Evolutionary conservation across 2,329 filamentous ascomycete genomes (phyloP).

Genomic region (Rutstroemia sydowiana): DNA sequence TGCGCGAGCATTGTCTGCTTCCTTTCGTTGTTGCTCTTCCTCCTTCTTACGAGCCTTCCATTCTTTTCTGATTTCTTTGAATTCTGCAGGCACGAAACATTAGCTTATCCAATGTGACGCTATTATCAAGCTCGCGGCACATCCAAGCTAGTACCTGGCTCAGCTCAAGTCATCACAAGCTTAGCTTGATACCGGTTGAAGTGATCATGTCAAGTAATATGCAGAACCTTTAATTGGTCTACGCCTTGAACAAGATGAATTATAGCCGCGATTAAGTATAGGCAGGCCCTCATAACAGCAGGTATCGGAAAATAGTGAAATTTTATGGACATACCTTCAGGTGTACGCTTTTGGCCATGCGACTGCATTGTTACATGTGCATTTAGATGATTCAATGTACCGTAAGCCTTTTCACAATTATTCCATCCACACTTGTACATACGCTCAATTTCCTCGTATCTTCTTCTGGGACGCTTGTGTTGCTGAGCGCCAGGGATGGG

Average conservation of each 20-base stretch:
- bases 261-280: too few species aligned
- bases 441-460: constrained; percentile 97
- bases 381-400: constrained; percentile 93
- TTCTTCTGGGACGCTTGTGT: constrained; percentile 85
- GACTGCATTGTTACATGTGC: constrained; percentile 99
- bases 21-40: constrained; percentile 83
- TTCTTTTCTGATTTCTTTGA: constrained; percentile 98
- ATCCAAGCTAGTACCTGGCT: constrained; percentile 37
- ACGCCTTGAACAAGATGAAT: too few species aligned
- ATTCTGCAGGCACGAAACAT: constrained; percentile 47
- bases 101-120: constrained; percentile 24
- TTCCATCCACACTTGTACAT: constrained; percentile 99
- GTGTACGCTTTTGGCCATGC: constrained; percentile 87
- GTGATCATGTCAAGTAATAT: too few species aligned
- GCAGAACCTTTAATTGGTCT: too few species aligned
- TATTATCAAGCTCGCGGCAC: constrained; percentile 28
- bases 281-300: too few species aligned
- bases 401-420: constrained; percentile 96
- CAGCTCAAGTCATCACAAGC: constrained; percentile 32
- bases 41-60: constrained; percentile 99
- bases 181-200: constrained; percentile 41
- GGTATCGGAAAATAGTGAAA: constrained; percentile 7
- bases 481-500: constrained; percentile 95
- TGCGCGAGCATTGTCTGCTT: constrained; percentile 69
- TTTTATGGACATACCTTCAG: constrained; percentile 68